phyloP scores from a whole-genome alignment of 129 eudicot genomes.

The Helianthus tuberosus region DNA sequence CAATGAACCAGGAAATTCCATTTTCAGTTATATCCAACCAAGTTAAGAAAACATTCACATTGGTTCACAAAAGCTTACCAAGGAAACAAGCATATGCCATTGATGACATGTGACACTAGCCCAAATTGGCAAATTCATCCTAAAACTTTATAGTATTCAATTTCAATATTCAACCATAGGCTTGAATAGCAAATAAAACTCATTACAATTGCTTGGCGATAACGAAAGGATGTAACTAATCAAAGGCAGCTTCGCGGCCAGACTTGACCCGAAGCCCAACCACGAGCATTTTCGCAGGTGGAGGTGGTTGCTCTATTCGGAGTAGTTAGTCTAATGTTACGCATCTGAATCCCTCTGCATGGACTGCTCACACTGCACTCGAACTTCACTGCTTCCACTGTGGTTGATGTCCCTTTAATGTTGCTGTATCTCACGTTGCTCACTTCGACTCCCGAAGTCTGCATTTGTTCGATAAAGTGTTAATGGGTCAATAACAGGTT shows the following conservation, averaged over 20 bases:
- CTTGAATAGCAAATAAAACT: slow-evolving; percentile 29
- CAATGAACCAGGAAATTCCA: too few species aligned
- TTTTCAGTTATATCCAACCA: too few species aligned
- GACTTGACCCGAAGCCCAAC: slow-evolving; percentile 30
- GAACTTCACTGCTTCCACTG: slow-evolving; percentile 61
- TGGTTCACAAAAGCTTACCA: too few species aligned
- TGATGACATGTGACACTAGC: neutral
- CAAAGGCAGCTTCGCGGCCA: slow-evolving; percentile 44
- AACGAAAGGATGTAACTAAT: slow-evolving; percentile 3
- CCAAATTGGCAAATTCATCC: slow-evolving; percentile 4
- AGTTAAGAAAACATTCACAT: too few species aligned
- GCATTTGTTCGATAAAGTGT: neutral
- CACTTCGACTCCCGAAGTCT: slow-evolving; percentile 77
- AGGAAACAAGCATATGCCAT: neutral
- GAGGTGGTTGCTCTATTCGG: slow-evolving; percentile 46
- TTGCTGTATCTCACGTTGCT: slow-evolving; percentile 62
- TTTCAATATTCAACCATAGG: slow-evolving; percentile 43
- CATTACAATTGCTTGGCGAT: slow-evolving; percentile 33
- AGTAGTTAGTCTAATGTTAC: slow-evolving; percentile 56
- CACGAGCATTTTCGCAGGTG: slow-evolving; percentile 49
- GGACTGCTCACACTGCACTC: slow-evolving; percentile 69
- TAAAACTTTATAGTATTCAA: slow-evolving; percentile 8
- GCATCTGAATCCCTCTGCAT: slow-evolving; percentile 60
- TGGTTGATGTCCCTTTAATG: slow-evolving; percentile 74
- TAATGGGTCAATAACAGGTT: neutral